Evolutionary conservation across 2,329 filamentous ascomycete genomes (phyloP), one percentile per base, ranked within the genome.

Genomic region (Colletotrichum siamense): DNA sequence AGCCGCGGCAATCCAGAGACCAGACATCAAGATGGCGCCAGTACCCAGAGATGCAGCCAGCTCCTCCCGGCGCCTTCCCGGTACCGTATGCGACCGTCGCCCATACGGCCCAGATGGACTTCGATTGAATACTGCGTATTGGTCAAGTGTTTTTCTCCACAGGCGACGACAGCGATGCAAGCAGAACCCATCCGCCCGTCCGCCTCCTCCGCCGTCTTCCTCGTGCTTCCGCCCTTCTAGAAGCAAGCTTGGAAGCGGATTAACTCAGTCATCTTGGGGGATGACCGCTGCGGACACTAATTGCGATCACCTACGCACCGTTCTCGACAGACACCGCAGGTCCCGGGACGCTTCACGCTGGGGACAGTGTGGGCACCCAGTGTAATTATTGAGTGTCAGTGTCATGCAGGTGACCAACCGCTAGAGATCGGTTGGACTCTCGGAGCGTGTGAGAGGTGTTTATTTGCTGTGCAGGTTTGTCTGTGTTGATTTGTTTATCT

Each of bases 211-310:
- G 68, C 72, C 26, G 65, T 55, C 49, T 69, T 36, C 66, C 30
- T 57, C 52, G 22, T 59, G 66, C 55, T 61, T 69, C 34, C 64
- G 59, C 57, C 69, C 70, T 73, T 76, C 73, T 76, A 76, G 73
- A 76, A 76, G 70, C 57, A 49, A 55, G 36, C 36, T 39, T 65
- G 26, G 34, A 34, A 65, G 59, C 59, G 32, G 44, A 39, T 73
- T 63, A 24, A 62, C n/a, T 62, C 32, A 24, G 70, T 30, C 30
- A 49, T 7, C 36, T 52, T 36, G 63, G 30, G n/a, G 73, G 73
- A 73, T 64, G 69, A 64, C 73, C 69, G 73, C 69, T 73, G 55
- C 69, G 36, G 39, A 18, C 39, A 68, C 55, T 61, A 36, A 69
- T 73, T 59, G 63, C 55, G 39, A 76, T 73, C 63, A 64, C 55